Base-by-base conservation (phyloP, 2,329 filamentous ascomycete genomes). In the Epichloe brachyelytri region DNA sequence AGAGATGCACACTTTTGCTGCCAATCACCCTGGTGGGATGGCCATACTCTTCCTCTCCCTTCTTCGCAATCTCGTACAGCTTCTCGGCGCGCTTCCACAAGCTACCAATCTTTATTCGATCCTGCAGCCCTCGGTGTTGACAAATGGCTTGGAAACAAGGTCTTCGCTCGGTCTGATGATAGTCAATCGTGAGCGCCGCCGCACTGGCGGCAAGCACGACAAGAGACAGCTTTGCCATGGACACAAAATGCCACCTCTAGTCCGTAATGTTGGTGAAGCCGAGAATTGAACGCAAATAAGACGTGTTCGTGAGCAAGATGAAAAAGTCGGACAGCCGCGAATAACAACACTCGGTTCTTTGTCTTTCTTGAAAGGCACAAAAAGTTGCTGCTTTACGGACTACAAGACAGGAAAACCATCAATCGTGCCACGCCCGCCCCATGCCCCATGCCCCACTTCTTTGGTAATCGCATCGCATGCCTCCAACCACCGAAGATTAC, bases 21-120 rank as follows among this genome's bases (percentile, higher is more conserved):
- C 83, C 83, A 56, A 87, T 86, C 20, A 86, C 83, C 49, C 83
- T 75, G 1, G 83, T 87, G 1, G 83, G 83, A 58, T 83, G 83
- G 54, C 77, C 77, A 60, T 80, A 85, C 55, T 85, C 79, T 2
- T 74, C 69, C 54, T 76, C 68, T 11, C 75, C 74, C 49, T 74
- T 68, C 63, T 82, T 71, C 0, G 83, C 82, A 51, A 86, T 76
- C 48, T 76, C 68, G 58, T 77, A 86, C 8, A 88, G 74, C 40
- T 78, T 64, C 58, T 82, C 70, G 4, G 83, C 79, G 19, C 82
- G 77, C 5, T 70, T 64, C 41, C 82, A 65, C 6, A 88, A 75
- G 22, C 75, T 78, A 17, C 77, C 67, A 40, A 67, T 64, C 17
- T 68, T 71, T 65, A 88, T 83, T 53, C 68, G 69, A 15, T 66